phyloP scores from a whole-genome alignment of 805 yeast genomes.

The Sugiyamaella lignohabitans region DNA sequence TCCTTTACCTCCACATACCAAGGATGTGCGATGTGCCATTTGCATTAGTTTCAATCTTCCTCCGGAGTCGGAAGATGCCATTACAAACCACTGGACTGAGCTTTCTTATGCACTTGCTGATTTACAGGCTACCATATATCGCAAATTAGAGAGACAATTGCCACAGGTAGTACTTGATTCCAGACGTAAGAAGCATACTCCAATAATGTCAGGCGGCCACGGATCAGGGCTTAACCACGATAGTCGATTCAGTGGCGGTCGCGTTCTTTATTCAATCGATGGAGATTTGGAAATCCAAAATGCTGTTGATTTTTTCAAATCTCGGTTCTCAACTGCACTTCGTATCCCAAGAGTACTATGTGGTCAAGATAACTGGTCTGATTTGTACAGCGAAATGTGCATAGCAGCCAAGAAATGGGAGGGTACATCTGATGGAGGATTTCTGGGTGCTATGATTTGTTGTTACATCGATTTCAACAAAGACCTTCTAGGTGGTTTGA shows the following conservation, averaged over 20 bases:
- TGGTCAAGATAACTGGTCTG: conserved; percentile 23
- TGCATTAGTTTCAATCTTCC: conserved; percentile 18
- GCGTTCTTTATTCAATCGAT: conserved; percentile 17
- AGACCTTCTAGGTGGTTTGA: background rate
- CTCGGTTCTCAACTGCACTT: conserved; percentile 15
- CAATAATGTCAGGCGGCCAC: background rate
- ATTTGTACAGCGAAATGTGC: conserved; percentile 13
- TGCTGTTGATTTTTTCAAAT: conserved; percentile 18
- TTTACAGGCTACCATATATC: conserved; percentile 12
- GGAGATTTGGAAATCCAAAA: conserved; percentile 17
- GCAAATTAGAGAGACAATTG: conserved; percentile 6
- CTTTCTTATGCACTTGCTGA: conserved; percentile 18
- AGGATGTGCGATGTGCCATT: conserved; percentile 19
- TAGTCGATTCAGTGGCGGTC: background rate
- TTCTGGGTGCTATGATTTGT: conserved; percentile 5
- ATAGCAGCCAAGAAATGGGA: conserved; percentile 12
- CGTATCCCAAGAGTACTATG: conserved; percentile 24
- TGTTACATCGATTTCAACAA: conserved; percentile 1
- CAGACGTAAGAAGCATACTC: background rate
- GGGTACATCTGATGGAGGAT: conserved; percentile 9
- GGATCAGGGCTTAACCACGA: too few species aligned
- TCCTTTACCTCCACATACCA: conserved; percentile 1
- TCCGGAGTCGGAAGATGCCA: conserved; percentile 9
- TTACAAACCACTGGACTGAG: conserved; percentile 26
- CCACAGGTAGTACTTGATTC: conserved; percentile 3